phyloP scores from a whole-genome alignment of 2,329 filamentous ascomycete genomes.

The Exserohilum rostratum region DNA sequence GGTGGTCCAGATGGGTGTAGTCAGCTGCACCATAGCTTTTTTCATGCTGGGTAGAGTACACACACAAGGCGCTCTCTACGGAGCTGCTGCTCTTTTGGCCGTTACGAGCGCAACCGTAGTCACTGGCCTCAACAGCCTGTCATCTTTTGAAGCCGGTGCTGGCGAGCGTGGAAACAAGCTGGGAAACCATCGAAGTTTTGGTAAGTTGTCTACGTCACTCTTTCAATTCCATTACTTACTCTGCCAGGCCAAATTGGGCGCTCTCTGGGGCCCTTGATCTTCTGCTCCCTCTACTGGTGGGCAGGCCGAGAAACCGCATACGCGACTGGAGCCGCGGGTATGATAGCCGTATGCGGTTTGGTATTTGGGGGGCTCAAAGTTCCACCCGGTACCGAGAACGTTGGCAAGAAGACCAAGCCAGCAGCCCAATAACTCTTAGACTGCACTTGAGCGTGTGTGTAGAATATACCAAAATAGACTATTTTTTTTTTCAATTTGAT shows the following conservation, averaged over 20 bases:
- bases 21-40: conserved; percentile 80
- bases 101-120: conserved; percentile 94
- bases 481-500: not conserved
- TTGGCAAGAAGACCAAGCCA: conserved; percentile 33
- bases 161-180: conserved; percentile 85
- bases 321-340: conserved; percentile 77
- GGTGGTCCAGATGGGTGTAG: conserved; percentile 79
- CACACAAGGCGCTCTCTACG: conserved; percentile 74
- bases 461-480: not conserved
- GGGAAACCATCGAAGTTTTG: conserved; percentile 76
- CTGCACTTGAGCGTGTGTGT: not conserved
- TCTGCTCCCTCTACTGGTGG: conserved; percentile 99
- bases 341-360: conserved; percentile 72
- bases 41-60: conserved; percentile 74
- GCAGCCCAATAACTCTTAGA: not conserved
- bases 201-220: conserved; percentile 34
- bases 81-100: conserved; percentile 81
- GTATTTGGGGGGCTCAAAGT: conserved; percentile 75
- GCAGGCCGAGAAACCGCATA: conserved; percentile 88
- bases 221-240: conserved; percentile 17
- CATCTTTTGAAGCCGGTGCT: conserved; percentile 83
- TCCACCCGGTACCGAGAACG: conserved; percentile 55
- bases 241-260: conserved; percentile 80
- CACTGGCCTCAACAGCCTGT: conserved; percentile 87
- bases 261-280: conserved; percentile 83